Evolutionary conservation across 257 asterid genomes (phyloP).

Genomic region (Orobanche coerulescens): DNA sequence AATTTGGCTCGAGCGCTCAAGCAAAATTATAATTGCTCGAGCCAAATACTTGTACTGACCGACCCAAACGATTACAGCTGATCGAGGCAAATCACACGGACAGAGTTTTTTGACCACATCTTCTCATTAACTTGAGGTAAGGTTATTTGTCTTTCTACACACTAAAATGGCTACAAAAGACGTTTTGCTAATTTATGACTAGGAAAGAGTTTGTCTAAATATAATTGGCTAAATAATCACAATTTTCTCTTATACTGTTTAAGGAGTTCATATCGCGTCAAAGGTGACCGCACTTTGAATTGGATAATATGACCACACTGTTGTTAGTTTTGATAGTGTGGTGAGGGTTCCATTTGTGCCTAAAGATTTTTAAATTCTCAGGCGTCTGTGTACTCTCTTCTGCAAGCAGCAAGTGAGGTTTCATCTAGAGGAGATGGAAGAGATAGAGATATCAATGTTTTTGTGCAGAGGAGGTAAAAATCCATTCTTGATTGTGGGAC

Average conservation of each 20-base stretch:
- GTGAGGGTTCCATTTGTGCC: background rate
- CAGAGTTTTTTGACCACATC: no score
- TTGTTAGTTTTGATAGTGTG: background rate
- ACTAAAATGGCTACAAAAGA: no score
- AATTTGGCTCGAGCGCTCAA: no score
- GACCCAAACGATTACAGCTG: no score
- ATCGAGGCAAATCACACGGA: no score
- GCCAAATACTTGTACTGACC: no score
- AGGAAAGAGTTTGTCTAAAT: no score
- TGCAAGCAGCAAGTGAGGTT: conserved; percentile 80
- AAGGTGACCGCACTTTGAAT: background rate
- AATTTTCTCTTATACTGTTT: background rate
- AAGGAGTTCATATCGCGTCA: background rate
- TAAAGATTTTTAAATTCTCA: conserved; percentile 35
- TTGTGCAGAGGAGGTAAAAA: conserved; percentile 78
- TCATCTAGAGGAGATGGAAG: conserved; percentile 94
- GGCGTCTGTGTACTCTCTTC: conserved; percentile 88
- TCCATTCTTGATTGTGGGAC: conserved; percentile 11
- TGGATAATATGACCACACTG: background rate
- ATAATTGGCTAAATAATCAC: no score
- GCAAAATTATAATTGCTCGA: no score
- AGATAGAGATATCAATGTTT: conserved; percentile 71
- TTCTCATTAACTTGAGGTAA: no score
- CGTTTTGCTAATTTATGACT: no score
- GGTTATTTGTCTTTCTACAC: no score